Base-by-base conservation (phyloP, 2,329 filamentous ascomycete genomes). In the Purpureocillium lavendulum region DNA sequence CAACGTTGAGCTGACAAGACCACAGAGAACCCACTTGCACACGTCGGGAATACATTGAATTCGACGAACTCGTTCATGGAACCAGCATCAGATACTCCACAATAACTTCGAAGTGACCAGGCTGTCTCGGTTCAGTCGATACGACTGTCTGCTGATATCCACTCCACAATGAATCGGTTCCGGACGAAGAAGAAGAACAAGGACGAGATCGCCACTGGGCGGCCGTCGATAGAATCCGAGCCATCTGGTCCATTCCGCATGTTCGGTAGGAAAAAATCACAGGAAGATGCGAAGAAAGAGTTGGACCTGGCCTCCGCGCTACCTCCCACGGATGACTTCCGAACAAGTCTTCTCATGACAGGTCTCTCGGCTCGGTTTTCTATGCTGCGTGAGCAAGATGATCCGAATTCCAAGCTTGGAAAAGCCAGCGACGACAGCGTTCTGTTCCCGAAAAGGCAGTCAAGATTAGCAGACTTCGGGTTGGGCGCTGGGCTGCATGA, bases 391-490 rank as follows among this genome's bases (percentile, higher is more conserved):
- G 90, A 96, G 61, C 90, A 96, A 59, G 89, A 96, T 58, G 88
- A 96, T 53, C 90, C 90, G 1, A 82, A 70, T 45, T 90, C 87
- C 2, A 84, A 88, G 58, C 74, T 96, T 26, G 90, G 90, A 42
- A 96, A 97, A 61, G 90, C 90, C 13, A 92, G 85, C 60, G 90
- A 97, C 56, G 90, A 96, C 61, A 96, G 89, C 49, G 89, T 97
- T 3, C 65, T 97, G 15, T 84, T 80, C 46, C 85, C 85, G 4
- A 89, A 87, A 53, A 77, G 87, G 39, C 82, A 84, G 47, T 95
- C 89, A 1, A 77, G 84, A 42, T 64, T 94, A 48, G 71, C 78
- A 56, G 80, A 94, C 42, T 86, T 85, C 53, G 80, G 82, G 11
- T 63, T 64, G 30, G 50, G 75, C 40, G 71, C 71, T 13, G 67